phyloP scores from a whole-genome alignment of 2,329 filamentous ascomycete species.

The Trichoderma oligosporum region DNA sequence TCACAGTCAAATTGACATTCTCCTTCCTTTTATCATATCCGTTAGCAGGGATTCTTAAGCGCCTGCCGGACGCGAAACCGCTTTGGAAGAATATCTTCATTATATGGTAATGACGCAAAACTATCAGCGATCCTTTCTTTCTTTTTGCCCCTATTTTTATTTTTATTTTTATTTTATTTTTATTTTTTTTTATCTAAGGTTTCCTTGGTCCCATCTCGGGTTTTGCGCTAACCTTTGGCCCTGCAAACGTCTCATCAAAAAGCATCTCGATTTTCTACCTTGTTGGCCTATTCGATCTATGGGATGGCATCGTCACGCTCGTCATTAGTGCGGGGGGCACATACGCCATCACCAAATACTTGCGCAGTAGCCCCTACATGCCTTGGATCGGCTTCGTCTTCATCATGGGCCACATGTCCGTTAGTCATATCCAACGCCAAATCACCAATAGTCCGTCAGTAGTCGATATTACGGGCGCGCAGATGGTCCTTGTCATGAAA shows the following conservation, averaged over 20 bases:
- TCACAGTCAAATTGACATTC: conserved; percentile 82
- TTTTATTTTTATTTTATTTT: no score
- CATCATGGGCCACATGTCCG: conserved; percentile 90
- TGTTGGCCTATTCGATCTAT: conserved; percentile 88
- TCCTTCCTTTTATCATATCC: conserved; percentile 92
- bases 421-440: conserved; percentile 83
- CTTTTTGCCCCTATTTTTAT: no score
- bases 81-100: conserved; percentile 85
- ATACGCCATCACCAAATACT: conserved; percentile 77
- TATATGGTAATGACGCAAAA: conserved; percentile 53
- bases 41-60: conserved; percentile 80
- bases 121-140: no score
- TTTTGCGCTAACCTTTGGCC: conserved; percentile 6
- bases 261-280: conserved; percentile 86
- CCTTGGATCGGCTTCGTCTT: conserved; percentile 95
- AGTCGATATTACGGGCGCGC: conserved; percentile 88
- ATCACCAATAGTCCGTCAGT: conserved; percentile 59
- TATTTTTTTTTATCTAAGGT: not conserved
- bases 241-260: not conserved
- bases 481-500: conserved; percentile 99
- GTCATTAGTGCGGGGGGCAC: conserved; percentile 73
- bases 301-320: conserved; percentile 76
- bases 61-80: conserved; percentile 80
- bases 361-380: conserved; percentile 83
- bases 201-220: not conserved